Evolutionary conservation across 1,284 basidiomycete species (phyloP), one percentile per base, ranked within the genome.

Genomic region (Heterobasidion occidentale): DNA sequence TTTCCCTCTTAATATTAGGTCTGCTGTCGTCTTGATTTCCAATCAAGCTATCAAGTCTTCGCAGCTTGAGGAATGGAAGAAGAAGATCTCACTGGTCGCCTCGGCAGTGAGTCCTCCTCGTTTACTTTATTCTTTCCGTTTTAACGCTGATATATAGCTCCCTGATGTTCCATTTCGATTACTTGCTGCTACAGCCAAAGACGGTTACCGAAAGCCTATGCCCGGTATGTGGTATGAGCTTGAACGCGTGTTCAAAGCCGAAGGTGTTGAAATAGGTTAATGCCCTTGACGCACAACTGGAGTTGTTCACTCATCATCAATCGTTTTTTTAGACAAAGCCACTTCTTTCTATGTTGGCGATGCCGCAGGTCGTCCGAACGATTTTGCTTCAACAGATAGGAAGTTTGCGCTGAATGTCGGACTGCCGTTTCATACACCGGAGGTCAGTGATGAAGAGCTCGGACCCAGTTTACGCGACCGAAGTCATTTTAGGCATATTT

Each of bases 141-240:
- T 4, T 27, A 5, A 27, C 27, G 6, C 1, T 6, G 27, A 27
- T 27, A 20, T 35, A 27, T 62, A 92, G 88, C 70, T 95, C 34
- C 75, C 83, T 0, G 75, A 81, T 9, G 73, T 93, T 0, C 93
- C 94, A 0, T 88, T 98, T 63, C 83, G 81, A 34, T 65, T 94
- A 20, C 80, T 94, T 57, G 93, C 90, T 15, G 93, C 93, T 0
- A 84, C 78, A 7, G 79, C 77, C 6, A 84, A 80, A 63, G 92
- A 96, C 65, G 73, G 76, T 20, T 92, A 81, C 64, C 78, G 94
- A n/a, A 98, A 98, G 70, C 94, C 94, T 2, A 86, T 92, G 73
- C 83, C 83, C 9, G 93, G 92, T 4, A 94, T 96, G 81, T 96
- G 88, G 85, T 76, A 82, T 57, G 83, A 84, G 60, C 72, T 94